A percentile compares a stretch with the other conserved stretches of the same genome.
These are phyloP conservation scores for Boletus pseudopeckii DNA, from an alignment of 768 basidiomycete genomes.

Conservation along the genomic window DNA sequence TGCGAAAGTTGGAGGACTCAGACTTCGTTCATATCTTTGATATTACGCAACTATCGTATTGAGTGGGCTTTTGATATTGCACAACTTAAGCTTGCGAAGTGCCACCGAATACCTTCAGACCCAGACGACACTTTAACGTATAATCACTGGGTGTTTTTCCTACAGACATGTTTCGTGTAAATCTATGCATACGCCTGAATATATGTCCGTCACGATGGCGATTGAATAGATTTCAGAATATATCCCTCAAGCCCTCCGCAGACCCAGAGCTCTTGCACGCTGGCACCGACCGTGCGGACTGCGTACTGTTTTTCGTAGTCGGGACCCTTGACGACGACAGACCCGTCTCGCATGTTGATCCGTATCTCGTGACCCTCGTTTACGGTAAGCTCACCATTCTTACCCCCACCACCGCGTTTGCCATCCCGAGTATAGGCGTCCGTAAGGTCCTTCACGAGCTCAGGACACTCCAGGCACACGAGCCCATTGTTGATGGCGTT, in stretches of 20 bases:
- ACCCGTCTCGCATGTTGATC: conserved; percentile 69
- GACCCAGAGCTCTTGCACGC: conserved; percentile 97
- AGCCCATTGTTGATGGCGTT: conserved; percentile 99
- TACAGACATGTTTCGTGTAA: background rate
- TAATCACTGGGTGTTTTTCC: background rate
- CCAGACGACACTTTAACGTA: background rate
- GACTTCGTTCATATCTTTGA: background rate
- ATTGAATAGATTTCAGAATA: conserved; percentile 68
- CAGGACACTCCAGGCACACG: conserved; percentile 90
- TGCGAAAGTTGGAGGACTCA: background rate
- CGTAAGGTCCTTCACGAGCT: conserved; percentile 84
- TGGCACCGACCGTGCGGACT: conserved; percentile 79
- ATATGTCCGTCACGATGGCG: conserved; percentile 20
- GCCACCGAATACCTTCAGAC: background rate
- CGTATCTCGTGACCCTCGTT: conserved; percentile 62
- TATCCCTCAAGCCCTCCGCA: conserved; percentile 93
- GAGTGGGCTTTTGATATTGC: background rate
- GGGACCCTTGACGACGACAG: conserved; percentile 48
- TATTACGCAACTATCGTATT: background rate
- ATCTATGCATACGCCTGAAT: background rate
- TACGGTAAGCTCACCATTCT: conserved; percentile 80
- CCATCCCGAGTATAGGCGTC: conserved; percentile 68
- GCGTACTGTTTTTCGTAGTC: conserved; percentile 54
- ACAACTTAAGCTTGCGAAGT: background rate
- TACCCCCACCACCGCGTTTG: conserved; percentile 73